Percentiles rank a stretch among this genome's conserved stretches.
phyloP scores from a whole-genome alignment of 306 rosid species.

The Astragalus membranaceus region DNA sequence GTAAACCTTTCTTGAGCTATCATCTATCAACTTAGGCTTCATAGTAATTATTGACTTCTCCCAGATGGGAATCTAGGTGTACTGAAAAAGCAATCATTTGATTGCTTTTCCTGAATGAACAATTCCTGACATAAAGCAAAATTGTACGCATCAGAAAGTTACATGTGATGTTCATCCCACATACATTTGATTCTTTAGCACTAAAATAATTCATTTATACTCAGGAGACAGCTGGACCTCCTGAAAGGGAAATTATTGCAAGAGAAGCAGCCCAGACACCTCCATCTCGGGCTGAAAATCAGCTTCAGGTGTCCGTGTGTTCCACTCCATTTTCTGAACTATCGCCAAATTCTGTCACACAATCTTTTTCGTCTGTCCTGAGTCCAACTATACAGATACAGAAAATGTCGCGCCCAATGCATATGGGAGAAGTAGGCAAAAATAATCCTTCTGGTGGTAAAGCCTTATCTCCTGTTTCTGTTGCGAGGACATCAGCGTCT shows the following conservation, averaged over 20 bases:
- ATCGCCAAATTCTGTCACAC: constrained; percentile 77
- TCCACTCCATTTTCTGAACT: constrained; percentile 39
- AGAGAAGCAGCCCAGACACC: constrained; percentile 28
- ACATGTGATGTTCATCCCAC: not conserved
- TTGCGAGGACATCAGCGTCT: constrained; percentile 50
- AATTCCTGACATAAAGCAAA: not conserved
- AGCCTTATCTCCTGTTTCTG: constrained; percentile 39
- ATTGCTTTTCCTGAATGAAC: constrained; percentile 16
- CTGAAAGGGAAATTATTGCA: constrained; percentile 30
- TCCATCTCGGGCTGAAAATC: constrained; percentile 39
- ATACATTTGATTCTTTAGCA: constrained; percentile 9
- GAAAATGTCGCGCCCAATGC: constrained; percentile 30
- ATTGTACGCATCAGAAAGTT: not conserved
- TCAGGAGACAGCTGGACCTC: constrained; percentile 46
- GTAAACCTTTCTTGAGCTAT: not conserved
- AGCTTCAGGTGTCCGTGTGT: constrained; percentile 32
- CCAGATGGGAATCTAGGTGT: not conserved
- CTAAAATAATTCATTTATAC: constrained; percentile 23
- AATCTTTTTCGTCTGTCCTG: constrained; percentile 51
- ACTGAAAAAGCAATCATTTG: not conserved
- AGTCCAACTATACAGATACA: constrained; percentile 39
- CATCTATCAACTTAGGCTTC: not conserved
- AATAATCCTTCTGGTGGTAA: constrained; percentile 39
- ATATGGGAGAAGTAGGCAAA: constrained; percentile 22
- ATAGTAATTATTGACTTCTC: not conserved